Evolutionary conservation across 2,329 filamentous ascomycete genomes (phyloP).

Genomic region (Penicillium digitatum): DNA sequence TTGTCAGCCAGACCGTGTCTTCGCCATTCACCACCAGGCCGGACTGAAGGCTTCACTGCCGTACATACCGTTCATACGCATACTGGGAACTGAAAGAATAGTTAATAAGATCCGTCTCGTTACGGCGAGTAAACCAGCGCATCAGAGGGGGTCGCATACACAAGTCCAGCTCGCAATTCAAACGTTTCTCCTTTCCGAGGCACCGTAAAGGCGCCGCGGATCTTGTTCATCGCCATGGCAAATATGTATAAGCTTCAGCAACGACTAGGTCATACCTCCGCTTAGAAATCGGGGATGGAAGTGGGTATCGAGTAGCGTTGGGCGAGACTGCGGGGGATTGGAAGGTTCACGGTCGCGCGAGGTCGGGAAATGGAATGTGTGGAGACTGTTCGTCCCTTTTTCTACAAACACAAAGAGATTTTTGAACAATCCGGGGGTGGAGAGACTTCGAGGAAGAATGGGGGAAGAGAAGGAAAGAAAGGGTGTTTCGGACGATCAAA

Average conservation of each 20-base stretch:
- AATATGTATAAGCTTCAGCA: constrained; percentile 30
- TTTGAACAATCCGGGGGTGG: constrained; percentile 8
- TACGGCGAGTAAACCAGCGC: constrained; percentile 9
- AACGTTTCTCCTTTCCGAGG: constrained; percentile 98
- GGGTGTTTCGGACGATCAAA: constrained; percentile 24
- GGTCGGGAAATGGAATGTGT: constrained; percentile 8
- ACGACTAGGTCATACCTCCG: constrained; percentile 37
- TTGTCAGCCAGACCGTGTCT: constrained; percentile 28
- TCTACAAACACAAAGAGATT: constrained; percentile 2
- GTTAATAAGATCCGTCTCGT: constrained; percentile 35
- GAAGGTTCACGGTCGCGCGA: constrained; percentile 32
- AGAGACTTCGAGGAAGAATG: constrained; percentile 5
- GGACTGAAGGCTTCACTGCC: background rate
- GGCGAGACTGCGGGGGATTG: constrained; percentile 35
- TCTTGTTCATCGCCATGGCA: constrained; percentile 89
- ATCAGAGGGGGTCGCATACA: constrained; percentile 44
- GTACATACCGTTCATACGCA: constrained; percentile 79
- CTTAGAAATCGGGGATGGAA: constrained; percentile 19
- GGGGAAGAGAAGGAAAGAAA: constrained; percentile 16
- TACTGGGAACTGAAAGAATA: constrained; percentile 72
- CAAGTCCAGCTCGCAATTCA: constrained; percentile 88
- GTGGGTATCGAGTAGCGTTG: constrained; percentile 16
- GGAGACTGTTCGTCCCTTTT: constrained; percentile 13
- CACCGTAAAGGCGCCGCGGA: constrained; percentile 86
- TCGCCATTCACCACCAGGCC: constrained; percentile 1